These are phyloP conservation scores for sunflower (Helianthus annuus) DNA, from an alignment of 129 eudicot genomes.

Conservation along the genomic window HanXRQr2.0-SUNRISE NC_035437.2:116203838-116204337, in stretches of 20 bases:
- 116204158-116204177: constrained; percentile 21
- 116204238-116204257: constrained; percentile 46
- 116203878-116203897: too few relatives aligned
- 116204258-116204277: constrained; percentile 50
- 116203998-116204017: background rate
- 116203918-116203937: constrained; percentile 14
- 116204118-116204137: constrained; percentile 16
- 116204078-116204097: background rate
- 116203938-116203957: constrained; percentile 5
- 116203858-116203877: background rate
- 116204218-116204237: constrained; percentile 41
- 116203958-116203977: background rate
- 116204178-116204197: constrained; percentile 35
- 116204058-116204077: constrained; percentile 2
- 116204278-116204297: constrained; percentile 5
- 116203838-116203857: constrained; percentile 25
- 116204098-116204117: constrained; percentile 20
- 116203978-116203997: background rate
- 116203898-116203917: background rate
- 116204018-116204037: background rate
- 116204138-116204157: constrained; percentile 14
- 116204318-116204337: constrained; percentile 7
- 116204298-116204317: constrained; percentile 29
- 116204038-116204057: background rate
- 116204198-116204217: constrained; percentile 30